Conservation (phyloP, 2,329 filamentous ascomycete species). For the Sporothrix sp. region DNA sequence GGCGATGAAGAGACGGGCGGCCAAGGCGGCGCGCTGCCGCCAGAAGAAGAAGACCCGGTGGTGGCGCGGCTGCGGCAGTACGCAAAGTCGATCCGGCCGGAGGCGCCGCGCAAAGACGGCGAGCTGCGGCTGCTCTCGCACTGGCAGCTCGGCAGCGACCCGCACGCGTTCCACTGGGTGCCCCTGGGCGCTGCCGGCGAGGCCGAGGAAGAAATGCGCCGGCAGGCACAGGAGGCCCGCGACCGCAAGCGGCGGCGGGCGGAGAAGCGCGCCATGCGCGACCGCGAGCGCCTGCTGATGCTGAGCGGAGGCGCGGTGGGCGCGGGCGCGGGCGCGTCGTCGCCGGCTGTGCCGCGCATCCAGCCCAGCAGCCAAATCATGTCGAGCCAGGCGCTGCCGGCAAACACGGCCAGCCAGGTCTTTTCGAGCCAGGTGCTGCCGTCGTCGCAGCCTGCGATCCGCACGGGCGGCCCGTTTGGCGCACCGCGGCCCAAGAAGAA, state of each 20-base stretch:
- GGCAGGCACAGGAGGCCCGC: slow-evolving; percentile 19
- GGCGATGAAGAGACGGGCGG: background rate
- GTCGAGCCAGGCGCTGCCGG: slow-evolving; percentile 10
- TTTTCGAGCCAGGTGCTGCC: slow-evolving; percentile 13
- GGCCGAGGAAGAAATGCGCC: slow-evolving; percentile 12
- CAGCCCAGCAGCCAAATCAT: slow-evolving; percentile 9
- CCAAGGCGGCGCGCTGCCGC: slow-evolving; percentile 1
- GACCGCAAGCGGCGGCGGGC: slow-evolving; percentile 21
- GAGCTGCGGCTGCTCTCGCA: slow-evolving; percentile 25
- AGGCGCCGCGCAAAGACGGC: slow-evolving; percentile 18
- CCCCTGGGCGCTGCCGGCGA: slow-evolving; percentile 10
- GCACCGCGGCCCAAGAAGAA: slow-evolving; percentile 31
- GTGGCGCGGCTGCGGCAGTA: slow-evolving; percentile 28
- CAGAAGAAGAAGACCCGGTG: slow-evolving; percentile 20
- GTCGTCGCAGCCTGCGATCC: slow-evolving; percentile 14
- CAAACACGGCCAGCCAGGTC: slow-evolving; percentile 8
- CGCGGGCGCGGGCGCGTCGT: slow-evolving; percentile 2
- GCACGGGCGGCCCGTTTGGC: background rate
- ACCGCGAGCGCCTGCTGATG: slow-evolving; percentile 18
- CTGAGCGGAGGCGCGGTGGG: background rate
- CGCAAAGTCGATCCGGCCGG: slow-evolving; percentile 23
- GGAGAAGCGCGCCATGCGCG: slow-evolving; percentile 20
- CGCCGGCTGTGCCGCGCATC: slow-evolving; percentile 8
- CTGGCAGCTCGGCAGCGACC: slow-evolving; percentile 29
- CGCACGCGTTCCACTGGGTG: slow-evolving; percentile 24